A percentile compares a stretch with the other conserved stretches of the same genome.
Conservation (phyloP, 805 yeast genomes). For the Wickerhamomyces bovis region DNA sequence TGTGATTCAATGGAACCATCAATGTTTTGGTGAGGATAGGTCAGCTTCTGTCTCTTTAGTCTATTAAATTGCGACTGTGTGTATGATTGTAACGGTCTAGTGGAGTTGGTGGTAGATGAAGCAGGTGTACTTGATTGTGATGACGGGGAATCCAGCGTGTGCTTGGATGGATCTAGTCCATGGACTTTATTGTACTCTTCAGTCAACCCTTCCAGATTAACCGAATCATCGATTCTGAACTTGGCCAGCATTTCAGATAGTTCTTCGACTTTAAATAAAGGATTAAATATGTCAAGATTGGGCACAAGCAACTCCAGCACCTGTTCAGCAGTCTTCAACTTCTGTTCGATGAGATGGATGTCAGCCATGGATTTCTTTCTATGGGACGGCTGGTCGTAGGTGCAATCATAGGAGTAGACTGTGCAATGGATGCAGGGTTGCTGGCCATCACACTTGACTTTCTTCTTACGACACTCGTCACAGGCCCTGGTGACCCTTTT, state of each 20-base stretch:
- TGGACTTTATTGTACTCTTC: slow-evolving; percentile 12
- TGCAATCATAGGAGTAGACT: slow-evolving; percentile 73
- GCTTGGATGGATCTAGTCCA: background rate
- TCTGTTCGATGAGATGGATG: slow-evolving; percentile 28
- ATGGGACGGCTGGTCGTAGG: slow-evolving; percentile 58
- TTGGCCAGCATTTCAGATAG: slow-evolving; percentile 16
- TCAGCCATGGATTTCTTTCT: slow-evolving; percentile 37
- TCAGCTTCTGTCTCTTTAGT: slow-evolving; percentile 14
- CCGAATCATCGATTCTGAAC: background rate
- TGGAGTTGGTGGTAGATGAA: background rate
- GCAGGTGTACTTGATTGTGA: background rate
- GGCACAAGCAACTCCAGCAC: slow-evolving; percentile 33
- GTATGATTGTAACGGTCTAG: background rate
- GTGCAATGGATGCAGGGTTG: slow-evolving; percentile 79
- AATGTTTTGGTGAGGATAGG: slow-evolving; percentile 25
- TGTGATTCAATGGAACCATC: slow-evolving; percentile 35
- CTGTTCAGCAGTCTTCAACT: slow-evolving; percentile 29
- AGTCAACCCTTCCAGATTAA: slow-evolving; percentile 5
- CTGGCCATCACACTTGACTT: slow-evolving; percentile 75
- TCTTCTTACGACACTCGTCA: slow-evolving; percentile 67
- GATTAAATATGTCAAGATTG: slow-evolving; percentile 30
- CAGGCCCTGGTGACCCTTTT: slow-evolving; percentile 71
- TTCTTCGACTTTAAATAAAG: slow-evolving; percentile 24
- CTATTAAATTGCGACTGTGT: background rate
- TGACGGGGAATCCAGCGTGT: background rate